phyloP scores from a whole-genome alignment of 2,329 filamentous ascomycete genomes.

The Neofusicoccum umdonicola region DNA sequence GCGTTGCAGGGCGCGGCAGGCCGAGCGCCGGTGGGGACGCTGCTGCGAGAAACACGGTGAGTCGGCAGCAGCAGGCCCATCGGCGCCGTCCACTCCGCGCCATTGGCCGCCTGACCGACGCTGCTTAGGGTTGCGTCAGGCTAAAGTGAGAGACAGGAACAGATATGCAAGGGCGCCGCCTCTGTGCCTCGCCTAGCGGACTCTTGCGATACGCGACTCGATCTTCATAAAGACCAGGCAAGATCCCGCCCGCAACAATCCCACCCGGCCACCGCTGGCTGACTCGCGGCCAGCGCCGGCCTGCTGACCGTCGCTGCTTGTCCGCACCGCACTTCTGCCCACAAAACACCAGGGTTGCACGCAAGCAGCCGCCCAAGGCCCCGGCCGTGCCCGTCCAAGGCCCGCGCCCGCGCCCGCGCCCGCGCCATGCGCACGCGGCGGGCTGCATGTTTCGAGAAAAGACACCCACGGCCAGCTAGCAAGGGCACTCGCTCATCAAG shows the following conservation, averaged over 20 bases:
- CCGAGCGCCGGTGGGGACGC: constrained; percentile 3
- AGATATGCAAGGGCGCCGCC: constrained; percentile 14
- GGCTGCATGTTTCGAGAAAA: constrained; percentile 8
- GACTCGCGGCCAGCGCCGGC: neutral
- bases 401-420: neutral
- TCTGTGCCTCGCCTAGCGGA: constrained; percentile 7
- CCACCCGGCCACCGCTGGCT: neutral
- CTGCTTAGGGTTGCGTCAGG: neutral
- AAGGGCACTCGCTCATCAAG: constrained; percentile 11
- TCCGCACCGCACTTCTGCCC: constrained; percentile 6
- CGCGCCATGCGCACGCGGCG: neutral
- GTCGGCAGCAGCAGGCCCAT: neutral
- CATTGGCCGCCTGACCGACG: constrained; percentile 1
- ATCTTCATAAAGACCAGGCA: constrained; percentile 9
- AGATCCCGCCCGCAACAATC: neutral
- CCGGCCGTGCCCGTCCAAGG: neutral
- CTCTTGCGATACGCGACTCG: constrained; percentile 12
- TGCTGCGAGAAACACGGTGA: constrained; percentile 5
- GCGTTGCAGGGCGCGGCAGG: constrained; percentile 6
- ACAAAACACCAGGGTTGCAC: neutral
- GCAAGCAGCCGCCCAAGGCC: neutral
- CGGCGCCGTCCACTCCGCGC: neutral
- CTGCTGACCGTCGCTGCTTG: constrained; percentile 1
- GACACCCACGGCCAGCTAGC: constrained; percentile 1
- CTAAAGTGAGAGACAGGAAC: constrained; percentile 15